A percentile compares a stretch with the other conserved stretches of the same genome.
phyloP scores from a whole-genome alignment of 2,329 filamentous ascomycete genomes.

The Colletotrichum australisinense region DNA sequence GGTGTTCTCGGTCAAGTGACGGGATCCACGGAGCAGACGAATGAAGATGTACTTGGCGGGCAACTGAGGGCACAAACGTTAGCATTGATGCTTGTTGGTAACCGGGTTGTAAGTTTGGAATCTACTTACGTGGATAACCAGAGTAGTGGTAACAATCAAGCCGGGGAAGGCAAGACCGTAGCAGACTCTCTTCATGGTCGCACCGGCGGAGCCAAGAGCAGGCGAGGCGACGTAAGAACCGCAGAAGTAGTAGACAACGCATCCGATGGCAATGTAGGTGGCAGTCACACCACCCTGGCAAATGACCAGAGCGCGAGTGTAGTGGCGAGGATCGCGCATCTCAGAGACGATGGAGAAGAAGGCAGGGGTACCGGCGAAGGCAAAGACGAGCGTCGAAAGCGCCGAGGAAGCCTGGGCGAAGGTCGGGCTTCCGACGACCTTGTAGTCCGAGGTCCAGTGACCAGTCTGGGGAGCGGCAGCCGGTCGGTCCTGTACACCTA shows the following conservation, averaged over 20 bases:
- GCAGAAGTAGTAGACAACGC: conserved; percentile 58
- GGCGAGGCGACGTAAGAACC: conserved; percentile 59
- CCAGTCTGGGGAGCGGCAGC: conserved; percentile 38
- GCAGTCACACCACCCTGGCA: conserved; percentile 43
- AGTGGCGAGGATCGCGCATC: conserved; percentile 47
- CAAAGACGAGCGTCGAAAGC: conserved; percentile 48
- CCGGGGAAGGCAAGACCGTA: conserved; percentile 53
- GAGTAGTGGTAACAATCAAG: conserved; percentile 42
- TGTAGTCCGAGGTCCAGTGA: conserved; percentile 42
- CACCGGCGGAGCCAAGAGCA: conserved; percentile 57
- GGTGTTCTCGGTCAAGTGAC: conserved; percentile 44
- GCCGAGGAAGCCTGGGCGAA: conserved; percentile 58
- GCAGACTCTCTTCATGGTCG: conserved; percentile 53
- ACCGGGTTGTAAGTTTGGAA: fast-evolving
- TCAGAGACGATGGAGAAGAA: conserved; percentile 49
- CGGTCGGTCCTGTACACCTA: conserved; percentile 44
- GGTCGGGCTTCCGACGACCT: conserved; percentile 69
- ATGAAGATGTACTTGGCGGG: conserved; percentile 43
- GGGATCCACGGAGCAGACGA: conserved; percentile 42
- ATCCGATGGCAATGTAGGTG: conserved; percentile 47
- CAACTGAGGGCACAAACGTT: conserved; percentile 18
- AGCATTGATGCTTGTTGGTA: neutral
- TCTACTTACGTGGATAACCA: conserved; percentile 43
- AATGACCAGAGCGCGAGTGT: conserved; percentile 42
- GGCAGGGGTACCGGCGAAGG: conserved; percentile 50